A percentile compares a stretch with the other conserved stretches of the same genome.
Conservation (phyloP, 768 basidiomycete genomes). For the Tulasnella sp. region DNA sequence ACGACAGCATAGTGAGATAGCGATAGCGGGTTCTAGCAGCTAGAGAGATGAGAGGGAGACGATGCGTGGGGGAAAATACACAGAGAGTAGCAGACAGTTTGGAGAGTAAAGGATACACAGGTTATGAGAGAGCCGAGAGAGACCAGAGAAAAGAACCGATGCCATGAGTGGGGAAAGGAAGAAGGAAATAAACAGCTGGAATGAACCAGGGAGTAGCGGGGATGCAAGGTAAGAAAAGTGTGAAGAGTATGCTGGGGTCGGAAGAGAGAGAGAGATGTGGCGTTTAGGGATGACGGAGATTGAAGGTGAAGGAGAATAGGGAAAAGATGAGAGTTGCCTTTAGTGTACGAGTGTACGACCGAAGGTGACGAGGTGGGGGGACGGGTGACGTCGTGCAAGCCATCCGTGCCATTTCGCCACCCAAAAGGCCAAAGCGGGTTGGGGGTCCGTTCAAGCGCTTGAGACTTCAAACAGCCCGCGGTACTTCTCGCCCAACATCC, state of each 20-base stretch:
- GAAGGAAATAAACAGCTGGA: neutral
- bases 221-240: neutral
- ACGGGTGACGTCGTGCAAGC: neutral
- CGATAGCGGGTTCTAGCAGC: neutral
- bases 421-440: neutral
- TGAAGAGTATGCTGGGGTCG: neutral
- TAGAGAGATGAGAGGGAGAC: neutral
- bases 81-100: neutral
- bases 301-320: neutral
- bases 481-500: conserved; percentile 19
- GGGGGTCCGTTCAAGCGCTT: neutral
- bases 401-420: neutral
- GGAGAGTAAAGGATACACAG: neutral
- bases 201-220: neutral
- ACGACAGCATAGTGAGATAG: neutral
- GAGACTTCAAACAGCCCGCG: conserved; percentile 9
- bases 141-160: neutral
- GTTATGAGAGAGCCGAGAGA: neutral
- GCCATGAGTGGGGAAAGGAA: neutral
- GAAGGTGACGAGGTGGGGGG: neutral
- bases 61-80: neutral
- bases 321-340: neutral
- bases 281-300: neutral
- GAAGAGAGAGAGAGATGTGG: neutral
- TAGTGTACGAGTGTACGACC: neutral